Evolutionary conservation across 2,329 filamentous ascomycete genomes (phyloP).

Genomic region (Penicillium brevicompactum): DNA sequence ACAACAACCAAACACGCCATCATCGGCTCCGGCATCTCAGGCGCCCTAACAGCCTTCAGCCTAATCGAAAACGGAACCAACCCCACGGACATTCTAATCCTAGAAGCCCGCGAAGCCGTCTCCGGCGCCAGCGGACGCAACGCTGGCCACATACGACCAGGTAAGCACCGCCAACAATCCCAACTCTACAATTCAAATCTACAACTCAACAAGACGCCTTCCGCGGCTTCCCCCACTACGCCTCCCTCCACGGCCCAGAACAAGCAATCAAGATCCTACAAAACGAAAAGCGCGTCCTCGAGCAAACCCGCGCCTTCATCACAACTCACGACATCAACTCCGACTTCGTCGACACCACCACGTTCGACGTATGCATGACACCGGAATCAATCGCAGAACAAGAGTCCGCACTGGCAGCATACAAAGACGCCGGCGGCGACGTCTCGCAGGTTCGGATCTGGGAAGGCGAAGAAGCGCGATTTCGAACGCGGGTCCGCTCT

Average conservation of each 20-base stretch:
- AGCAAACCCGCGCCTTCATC: constrained; percentile 1
- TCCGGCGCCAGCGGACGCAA: constrained; percentile 50
- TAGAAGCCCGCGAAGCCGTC: constrained; percentile 50
- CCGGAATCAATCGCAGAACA: not conserved
- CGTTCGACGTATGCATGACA: constrained; percentile 2
- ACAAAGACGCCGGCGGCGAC: constrained; percentile 7
- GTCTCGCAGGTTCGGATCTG: constrained; percentile 2
- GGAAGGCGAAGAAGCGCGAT: constrained; percentile 3
- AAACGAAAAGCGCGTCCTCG: constrained; percentile 5
- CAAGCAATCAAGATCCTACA: constrained; percentile 9
- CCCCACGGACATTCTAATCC: constrained; percentile 39
- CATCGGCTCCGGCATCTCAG: constrained; percentile 49
- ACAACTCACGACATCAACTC: not conserved
- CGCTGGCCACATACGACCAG: constrained; percentile 48
- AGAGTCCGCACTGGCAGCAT: not conserved
- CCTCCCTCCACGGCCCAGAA: constrained; percentile 4
- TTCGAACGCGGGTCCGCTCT: not conserved
- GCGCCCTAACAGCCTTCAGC: constrained; percentile 44
- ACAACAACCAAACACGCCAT: constrained; percentile 38
- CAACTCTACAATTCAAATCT: not conserved
- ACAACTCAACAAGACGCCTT: constrained; percentile 1
- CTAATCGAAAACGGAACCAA: constrained; percentile 40
- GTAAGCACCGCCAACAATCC: not conserved
- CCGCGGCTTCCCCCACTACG: constrained; percentile 2
- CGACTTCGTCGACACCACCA: constrained; percentile 3